A percentile compares a stretch with the other conserved stretches of the same genome.
phyloP scores from a whole-genome alignment of 441 rosid species.

The Flueggea neowawraea region DNA sequence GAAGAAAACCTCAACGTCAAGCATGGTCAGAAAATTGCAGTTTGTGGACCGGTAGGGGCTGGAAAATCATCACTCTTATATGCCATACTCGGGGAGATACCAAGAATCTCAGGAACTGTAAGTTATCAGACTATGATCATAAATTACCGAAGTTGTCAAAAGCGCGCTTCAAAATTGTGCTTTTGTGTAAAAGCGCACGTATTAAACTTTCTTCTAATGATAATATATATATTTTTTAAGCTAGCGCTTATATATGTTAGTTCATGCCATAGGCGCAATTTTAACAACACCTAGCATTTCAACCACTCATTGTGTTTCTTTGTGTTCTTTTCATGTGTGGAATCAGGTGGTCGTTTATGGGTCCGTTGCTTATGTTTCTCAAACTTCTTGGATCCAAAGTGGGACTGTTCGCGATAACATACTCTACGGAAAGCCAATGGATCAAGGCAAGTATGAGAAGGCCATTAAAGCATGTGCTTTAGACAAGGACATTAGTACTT shows the following conservation, averaged over 20 bases:
- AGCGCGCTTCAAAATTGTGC: too few species aligned
- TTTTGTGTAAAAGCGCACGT: too few species aligned
- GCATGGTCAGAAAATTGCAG: constrained; percentile 62
- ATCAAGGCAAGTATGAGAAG: constrained; percentile 46
- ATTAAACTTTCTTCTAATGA: too few species aligned
- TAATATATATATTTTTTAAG: too few species aligned
- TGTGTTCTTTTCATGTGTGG: constrained; percentile 2
- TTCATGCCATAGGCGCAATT: too few species aligned
- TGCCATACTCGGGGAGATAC: constrained; percentile 80
- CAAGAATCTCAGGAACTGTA: constrained; percentile 70
- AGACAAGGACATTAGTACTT: constrained; percentile 67
- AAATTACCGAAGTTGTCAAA: too few species aligned
- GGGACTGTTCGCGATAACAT: constrained; percentile 83
- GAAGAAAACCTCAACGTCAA: constrained; percentile 42
- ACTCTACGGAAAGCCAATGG: constrained; percentile 77
- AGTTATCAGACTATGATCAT: constrained; percentile 23
- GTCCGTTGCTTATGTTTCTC: constrained; percentile 82
- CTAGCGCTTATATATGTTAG: too few species aligned
- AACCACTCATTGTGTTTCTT: neutral
- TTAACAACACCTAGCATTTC: too few species aligned
- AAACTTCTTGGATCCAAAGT: constrained; percentile 94
- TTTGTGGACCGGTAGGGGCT: constrained; percentile 87
- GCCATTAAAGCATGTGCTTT: constrained; percentile 69
- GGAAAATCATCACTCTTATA: constrained; percentile 82
- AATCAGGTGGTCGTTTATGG: constrained; percentile 58